phyloP scores from a whole-genome alignment of 805 yeast genomes.

The Saccharomycopsis selenospora region DNA sequence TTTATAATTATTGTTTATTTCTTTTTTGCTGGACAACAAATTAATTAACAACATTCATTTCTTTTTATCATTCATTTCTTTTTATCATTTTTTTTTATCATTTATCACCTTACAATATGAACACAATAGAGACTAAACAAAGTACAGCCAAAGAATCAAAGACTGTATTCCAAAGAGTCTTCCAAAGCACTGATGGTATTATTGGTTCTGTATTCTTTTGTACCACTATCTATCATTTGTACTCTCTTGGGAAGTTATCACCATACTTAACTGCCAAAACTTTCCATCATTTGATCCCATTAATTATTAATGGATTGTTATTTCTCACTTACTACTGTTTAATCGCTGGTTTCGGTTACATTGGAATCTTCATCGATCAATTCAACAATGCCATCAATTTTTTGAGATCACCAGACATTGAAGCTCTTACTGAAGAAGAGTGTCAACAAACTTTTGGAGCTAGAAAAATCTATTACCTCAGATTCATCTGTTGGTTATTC shows the following conservation, averaged over 20 bases:
- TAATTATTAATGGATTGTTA: not conserved
- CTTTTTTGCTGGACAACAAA: not conserved
- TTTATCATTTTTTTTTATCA: too few relatives aligned
- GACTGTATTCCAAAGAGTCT: not conserved
- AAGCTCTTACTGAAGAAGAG: not conserved
- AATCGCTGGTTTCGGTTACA: conserved; percentile 14
- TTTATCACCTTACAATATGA: not conserved
- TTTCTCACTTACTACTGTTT: conserved; percentile 9
- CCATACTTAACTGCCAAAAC: conserved; percentile 2
- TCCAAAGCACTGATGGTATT: not conserved
- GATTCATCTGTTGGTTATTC: conserved; percentile 15
- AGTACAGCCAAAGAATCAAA: not conserved
- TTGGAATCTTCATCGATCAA: conserved; percentile 12
- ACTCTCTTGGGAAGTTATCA: not conserved
- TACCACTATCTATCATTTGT: not conserved
- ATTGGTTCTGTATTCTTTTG: not conserved
- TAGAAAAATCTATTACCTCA: conserved; percentile 14
- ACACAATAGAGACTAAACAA: not conserved
- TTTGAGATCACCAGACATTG: not conserved
- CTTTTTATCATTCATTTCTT: too few relatives aligned
- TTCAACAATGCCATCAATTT: conserved; percentile 2
- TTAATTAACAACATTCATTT: not conserved
- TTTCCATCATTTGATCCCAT: conserved; percentile 11
- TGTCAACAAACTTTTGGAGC: not conserved
- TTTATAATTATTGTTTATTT: too few relatives aligned